Conservation (phyloP, 2,329 filamentous ascomycete species). For the Stagonosporopsis tanaceti region DNA sequence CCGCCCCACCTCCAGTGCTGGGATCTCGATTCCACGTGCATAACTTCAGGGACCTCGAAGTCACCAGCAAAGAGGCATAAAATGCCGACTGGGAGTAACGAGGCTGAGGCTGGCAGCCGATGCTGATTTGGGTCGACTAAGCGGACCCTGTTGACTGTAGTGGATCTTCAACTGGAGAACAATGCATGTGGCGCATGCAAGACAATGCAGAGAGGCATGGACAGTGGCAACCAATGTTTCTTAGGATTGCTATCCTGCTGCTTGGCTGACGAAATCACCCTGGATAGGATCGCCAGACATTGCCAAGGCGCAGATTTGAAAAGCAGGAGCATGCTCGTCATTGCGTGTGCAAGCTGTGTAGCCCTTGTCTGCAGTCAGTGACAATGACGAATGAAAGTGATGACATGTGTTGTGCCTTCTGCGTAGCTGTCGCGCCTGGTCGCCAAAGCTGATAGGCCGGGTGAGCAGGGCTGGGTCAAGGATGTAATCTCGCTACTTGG, state of each 20-base stretch:
- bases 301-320: neutral
- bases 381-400: conserved; percentile 1
- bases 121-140: neutral
- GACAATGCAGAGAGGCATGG: conserved; percentile 6
- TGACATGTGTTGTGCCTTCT: neutral
- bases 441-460: neutral
- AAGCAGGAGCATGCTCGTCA: neutral
- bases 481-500: conserved; percentile 7
- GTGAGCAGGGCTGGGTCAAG: neutral
- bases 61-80: conserved; percentile 22
- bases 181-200: neutral
- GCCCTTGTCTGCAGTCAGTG: neutral
- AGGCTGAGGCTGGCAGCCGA: neutral
- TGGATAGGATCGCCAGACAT: neutral
- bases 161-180: neutral
- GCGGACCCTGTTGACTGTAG: neutral
- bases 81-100: conserved; percentile 6
- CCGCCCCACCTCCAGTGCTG: conserved; percentile 24
- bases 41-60: conserved; percentile 21
- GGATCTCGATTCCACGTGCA: conserved; percentile 20
- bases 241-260: neutral
- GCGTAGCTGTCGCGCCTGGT: conserved; percentile 1
- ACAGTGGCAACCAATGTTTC: conserved; percentile 10
- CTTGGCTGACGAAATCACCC: conserved; percentile 9
- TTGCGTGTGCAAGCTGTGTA: neutral